Base-by-base conservation (phyloP, 1,284 basidiomycete species). In the Cryptococcus maquisensis region DNA sequence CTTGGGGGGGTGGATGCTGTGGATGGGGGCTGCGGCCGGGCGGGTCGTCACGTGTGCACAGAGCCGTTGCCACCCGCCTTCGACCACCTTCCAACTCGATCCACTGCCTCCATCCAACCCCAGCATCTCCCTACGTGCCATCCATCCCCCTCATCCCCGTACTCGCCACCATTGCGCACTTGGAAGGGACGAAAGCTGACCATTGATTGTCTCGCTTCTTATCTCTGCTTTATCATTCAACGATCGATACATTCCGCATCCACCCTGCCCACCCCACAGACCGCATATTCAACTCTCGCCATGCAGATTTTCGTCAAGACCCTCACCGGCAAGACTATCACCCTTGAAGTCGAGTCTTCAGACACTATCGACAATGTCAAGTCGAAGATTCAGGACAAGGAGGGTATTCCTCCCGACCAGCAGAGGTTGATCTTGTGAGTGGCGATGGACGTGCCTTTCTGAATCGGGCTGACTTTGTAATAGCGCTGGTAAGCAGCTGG, bases 321-420 rank as follows among this genome's bases (percentile, higher is more conserved):
- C 53, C 57, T 63, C 28, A 80, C 79, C 20, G 79, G 79, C 37
- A 80, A 80, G 73, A 80, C 79, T 18, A 81, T 81, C 63, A 81
- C 79, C n/a, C 75, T 80, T 45, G 78, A 79, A 67, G 77, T 79
- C 47, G 77, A 77, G 63, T 76, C 74, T 80, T 39, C 85, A 54
- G 90, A 93, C 80, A 92, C 91, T 60, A 92, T 94, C 78, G 90
- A 95, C 81, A 93, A 93, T 83, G 90, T 92, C 78, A 90, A 91
- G 81, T 82, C 86, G 72, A 92, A 92, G 78, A 69, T 69, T 37
- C 67, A 69, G 51, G 77, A 78, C 71, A 78, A 78, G 74, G 77
- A 79, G 65, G 77, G 87, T 57, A 91, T 90, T 60, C 89, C 89
- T 56, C 88, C 89, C 57, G 89, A 91, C 78, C 89, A 92, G 77